These are phyloP conservation scores for Geotrichum citri-aurantii DNA, from an alignment of 1,139 yeast species.

Conservation along the genomic window DNA sequence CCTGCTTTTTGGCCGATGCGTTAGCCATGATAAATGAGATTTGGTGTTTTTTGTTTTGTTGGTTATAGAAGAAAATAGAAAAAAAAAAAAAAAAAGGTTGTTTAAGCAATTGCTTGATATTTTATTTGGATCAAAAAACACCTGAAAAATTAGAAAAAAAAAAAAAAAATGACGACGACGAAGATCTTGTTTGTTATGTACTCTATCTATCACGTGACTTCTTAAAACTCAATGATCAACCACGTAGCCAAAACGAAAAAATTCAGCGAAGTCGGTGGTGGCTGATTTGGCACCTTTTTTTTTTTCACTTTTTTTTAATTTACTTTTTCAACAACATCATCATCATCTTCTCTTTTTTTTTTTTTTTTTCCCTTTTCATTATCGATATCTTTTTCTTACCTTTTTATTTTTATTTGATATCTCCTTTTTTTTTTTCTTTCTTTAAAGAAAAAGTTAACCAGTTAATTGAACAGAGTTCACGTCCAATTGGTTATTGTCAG, in stretches of 20 bases:
- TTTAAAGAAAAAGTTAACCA: too few relatives aligned
- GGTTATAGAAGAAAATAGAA: not conserved
- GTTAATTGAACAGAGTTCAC: not conserved
- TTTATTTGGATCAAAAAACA: not conserved
- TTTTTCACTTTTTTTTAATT: too few relatives aligned
- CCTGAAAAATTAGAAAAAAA: not conserved
- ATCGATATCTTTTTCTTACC: not conserved
- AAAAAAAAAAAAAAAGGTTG: not conserved
- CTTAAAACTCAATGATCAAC: not conserved
- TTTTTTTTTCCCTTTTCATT: not conserved
- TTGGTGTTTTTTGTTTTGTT: too few relatives aligned
- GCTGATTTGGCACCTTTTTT: not conserved
- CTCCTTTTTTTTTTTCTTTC: not conserved
- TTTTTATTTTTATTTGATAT: not conserved
- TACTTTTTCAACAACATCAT: not conserved
- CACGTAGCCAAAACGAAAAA: conserved; percentile 11
- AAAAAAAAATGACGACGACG: not conserved
- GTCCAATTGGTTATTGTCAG: not conserved
- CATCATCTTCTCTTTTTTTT: not conserved
- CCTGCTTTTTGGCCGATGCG: conserved; percentile 64
- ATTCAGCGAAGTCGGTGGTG: not conserved
- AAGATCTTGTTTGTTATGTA: too few relatives aligned
- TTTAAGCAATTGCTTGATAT: not conserved
- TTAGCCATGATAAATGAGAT: conserved; percentile 50
- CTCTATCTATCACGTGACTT: not conserved